These are phyloP conservation scores for Tothia fuscella DNA, from an alignment of 2,329 filamentous ascomycete genomes.

Conservation along the genomic window DNA sequence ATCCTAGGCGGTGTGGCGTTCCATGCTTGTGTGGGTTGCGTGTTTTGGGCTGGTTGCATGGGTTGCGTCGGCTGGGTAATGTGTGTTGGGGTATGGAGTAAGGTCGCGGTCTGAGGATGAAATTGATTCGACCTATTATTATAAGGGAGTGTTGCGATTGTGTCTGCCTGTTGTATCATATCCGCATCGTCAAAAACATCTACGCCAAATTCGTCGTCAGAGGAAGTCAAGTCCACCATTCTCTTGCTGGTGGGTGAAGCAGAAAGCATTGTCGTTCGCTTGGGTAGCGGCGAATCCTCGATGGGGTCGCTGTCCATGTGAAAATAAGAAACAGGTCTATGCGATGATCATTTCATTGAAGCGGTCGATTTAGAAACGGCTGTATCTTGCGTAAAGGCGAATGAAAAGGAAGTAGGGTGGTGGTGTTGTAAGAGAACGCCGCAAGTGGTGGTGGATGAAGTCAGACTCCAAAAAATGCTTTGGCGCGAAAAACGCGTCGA, in stretches of 20 bases:
- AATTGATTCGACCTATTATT: constrained; percentile 1
- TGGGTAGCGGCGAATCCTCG: constrained; percentile 7
- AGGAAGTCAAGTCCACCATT: no score
- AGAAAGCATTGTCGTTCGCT: constrained; percentile 10
- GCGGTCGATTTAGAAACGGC: no score
- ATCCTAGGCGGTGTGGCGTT: background rate
- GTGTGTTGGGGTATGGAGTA: constrained; percentile 7
- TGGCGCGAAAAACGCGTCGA: no score
- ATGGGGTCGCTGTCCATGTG: constrained; percentile 11
- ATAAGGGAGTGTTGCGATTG: constrained; percentile 37
- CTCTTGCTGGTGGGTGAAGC: constrained; percentile 16
- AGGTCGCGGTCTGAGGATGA: constrained; percentile 11
- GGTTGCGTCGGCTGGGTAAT: constrained; percentile 51
- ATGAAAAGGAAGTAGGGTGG: no score
- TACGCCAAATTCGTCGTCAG: constrained; percentile 34
- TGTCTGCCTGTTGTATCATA: constrained; percentile 37
- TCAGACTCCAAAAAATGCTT: no score
- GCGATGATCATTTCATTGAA: no score
- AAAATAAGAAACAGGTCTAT: no score
- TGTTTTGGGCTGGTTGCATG: no score
- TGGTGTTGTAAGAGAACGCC: no score
- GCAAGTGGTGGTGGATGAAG: no score
- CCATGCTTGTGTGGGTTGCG: constrained; percentile 22
- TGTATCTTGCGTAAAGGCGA: no score
- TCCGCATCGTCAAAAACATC: constrained; percentile 39